Conservation (phyloP, 352 stramenopile genomes). For the Blastocystis sp. region DNA sequence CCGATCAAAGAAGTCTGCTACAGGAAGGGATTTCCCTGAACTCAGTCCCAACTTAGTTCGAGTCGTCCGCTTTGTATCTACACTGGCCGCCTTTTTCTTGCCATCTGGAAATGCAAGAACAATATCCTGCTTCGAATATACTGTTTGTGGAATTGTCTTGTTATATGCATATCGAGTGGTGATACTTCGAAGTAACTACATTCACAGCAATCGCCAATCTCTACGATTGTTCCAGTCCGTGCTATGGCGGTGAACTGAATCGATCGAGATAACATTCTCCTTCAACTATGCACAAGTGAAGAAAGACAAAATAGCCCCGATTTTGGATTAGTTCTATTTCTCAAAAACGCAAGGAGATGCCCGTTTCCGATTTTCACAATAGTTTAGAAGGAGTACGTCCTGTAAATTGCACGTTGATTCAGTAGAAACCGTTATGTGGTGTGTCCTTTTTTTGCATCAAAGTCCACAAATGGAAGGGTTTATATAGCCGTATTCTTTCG, state of each 20-base stretch:
- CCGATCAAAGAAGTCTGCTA: background rate
- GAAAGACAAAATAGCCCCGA: background rate
- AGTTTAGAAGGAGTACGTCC: too few species aligned
- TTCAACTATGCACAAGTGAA: background rate
- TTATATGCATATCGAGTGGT: slow-evolving; percentile 53
- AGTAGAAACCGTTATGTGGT: slow-evolving; percentile 28
- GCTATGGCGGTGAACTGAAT: background rate
- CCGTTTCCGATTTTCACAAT: too few species aligned
- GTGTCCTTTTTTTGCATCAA: slow-evolving; percentile 44
- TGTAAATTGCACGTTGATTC: too few species aligned
- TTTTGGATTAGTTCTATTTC: background rate
- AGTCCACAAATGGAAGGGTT: slow-evolving; percentile 35
- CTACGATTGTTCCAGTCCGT: background rate
- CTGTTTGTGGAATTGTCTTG: slow-evolving; percentile 57
- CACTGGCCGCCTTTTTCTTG: background rate
- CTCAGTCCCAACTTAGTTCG: slow-evolving; percentile 30
- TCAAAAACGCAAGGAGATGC: too few species aligned
- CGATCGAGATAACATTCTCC: background rate
- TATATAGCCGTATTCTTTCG: background rate
- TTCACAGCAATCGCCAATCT: background rate
- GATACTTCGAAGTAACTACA: background rate
- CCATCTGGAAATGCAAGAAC: background rate
- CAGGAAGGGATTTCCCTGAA: slow-evolving; percentile 35
- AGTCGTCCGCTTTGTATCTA: background rate
- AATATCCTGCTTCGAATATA: slow-evolving; percentile 31